phyloP scores from a whole-genome alignment of 2,329 filamentous ascomycete species.

The Diaporthe caulivora region DNA sequence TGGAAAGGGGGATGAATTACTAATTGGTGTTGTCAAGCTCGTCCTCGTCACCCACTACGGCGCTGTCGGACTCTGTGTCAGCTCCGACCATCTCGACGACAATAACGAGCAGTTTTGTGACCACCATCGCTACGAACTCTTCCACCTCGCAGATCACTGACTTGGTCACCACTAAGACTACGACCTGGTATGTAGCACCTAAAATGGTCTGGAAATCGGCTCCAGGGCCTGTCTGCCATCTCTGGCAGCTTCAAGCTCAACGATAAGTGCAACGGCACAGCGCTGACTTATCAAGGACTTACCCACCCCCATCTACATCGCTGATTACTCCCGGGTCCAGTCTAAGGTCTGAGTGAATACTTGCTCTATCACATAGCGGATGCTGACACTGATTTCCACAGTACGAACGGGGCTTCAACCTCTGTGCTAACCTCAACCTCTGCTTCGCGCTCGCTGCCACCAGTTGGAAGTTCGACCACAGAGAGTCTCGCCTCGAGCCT shows the following conservation, averaged over 20 bases:
- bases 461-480: neutral
- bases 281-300: constrained; percentile 13
- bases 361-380: neutral
- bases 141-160: constrained; percentile 39
- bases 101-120: constrained; percentile 35
- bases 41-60: neutral
- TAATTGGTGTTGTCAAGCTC: neutral
- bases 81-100: constrained; percentile 29
- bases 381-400: constrained; percentile 16
- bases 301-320: constrained; percentile 17
- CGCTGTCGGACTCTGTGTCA: neutral
- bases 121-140: constrained; percentile 37
- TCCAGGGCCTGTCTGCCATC: neutral
- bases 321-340: neutral
- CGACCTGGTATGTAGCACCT: constrained; percentile 16
- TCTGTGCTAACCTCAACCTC: neutral
- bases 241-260: neutral
- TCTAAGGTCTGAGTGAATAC: constrained; percentile 5
- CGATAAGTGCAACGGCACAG: neutral
- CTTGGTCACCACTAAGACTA: constrained; percentile 32
- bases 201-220: neutral
- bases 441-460: constrained; percentile 6
- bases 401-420: neutral
- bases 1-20: neutral
- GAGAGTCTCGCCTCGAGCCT: neutral